Percentiles rank a stretch among this genome's conserved stretches.
phyloP scores from a whole-genome alignment of 768 basidiomycete species.

The Cubamyces sp. region DNA sequence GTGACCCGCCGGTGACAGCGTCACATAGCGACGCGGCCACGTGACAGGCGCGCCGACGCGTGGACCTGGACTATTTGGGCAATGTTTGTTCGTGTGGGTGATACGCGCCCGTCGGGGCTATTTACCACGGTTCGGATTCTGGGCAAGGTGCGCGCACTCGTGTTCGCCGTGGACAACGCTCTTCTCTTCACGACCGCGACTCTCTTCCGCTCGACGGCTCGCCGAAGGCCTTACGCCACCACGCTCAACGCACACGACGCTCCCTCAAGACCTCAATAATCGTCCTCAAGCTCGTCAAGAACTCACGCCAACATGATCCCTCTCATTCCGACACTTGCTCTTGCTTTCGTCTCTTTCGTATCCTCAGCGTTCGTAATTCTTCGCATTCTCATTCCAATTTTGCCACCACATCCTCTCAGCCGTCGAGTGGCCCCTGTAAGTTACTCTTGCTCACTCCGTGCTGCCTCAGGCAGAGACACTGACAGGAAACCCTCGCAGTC shows the following conservation, averaged over 20 bases:
- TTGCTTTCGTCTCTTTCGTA: conserved; percentile 73
- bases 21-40: conserved; percentile 16
- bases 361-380: conserved; percentile 77
- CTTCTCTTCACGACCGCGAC: conserved; percentile 38
- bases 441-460: conserved; percentile 24
- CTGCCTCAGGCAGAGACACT: conserved; percentile 22
- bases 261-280: conserved; percentile 34
- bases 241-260: conserved; percentile 37
- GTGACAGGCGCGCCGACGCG: conserved; percentile 20
- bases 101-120: conserved; percentile 19
- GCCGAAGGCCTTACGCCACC: conserved; percentile 43
- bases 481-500: conserved; percentile 48
- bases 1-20: conserved; percentile 5
- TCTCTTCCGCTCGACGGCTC: conserved; percentile 38
- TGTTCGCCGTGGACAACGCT: conserved; percentile 11
- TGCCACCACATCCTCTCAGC: conserved; percentile 74
- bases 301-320: conserved; percentile 56
- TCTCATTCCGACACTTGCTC: conserved; percentile 64
- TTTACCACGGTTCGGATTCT: conserved; percentile 37
- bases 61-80: conserved; percentile 16
- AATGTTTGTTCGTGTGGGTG: conserved; percentile 36
- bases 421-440: conserved; percentile 74
- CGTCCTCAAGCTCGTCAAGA: conserved; percentile 24
- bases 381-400: conserved; percentile 73
- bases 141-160: conserved; percentile 8